These are phyloP conservation scores for Nepenthes gracilis DNA, from an alignment of 148 eudicot genomes.

Conservation along the genomic window DNA sequence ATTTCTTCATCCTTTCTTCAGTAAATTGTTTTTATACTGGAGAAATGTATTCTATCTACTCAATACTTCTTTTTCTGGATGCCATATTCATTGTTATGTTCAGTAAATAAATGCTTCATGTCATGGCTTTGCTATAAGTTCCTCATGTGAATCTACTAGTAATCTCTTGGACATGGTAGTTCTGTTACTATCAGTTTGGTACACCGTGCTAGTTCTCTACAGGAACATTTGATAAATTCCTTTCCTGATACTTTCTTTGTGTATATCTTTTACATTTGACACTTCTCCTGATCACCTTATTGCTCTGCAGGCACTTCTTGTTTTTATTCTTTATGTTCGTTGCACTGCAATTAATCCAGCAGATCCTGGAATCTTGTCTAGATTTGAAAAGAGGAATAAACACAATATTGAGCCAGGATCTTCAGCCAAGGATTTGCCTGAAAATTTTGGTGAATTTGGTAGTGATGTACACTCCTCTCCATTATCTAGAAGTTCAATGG, in stretches of 20 bases:
- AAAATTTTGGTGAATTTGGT: conserved; percentile 39
- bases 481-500: conserved; percentile 59
- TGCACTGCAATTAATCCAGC: conserved; percentile 91
- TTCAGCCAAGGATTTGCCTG: conserved; percentile 25
- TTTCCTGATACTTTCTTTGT: neutral
- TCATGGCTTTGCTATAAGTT: no score
- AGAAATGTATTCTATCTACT: no score
- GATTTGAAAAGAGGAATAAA: conserved; percentile 26
- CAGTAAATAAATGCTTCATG: no score
- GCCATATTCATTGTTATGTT: no score
- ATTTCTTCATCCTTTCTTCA: no score
- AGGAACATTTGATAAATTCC: no score
- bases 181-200: no score
- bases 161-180: no score
- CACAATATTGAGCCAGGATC: conserved; percentile 22
- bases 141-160: no score
- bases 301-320: conserved; percentile 56
- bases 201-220: no score
- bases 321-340: conserved; percentile 84
- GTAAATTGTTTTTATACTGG: no score
- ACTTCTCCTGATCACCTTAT: conserved; percentile 1
- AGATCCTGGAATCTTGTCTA: conserved; percentile 86
- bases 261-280: neutral
- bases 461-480: conserved; percentile 51
- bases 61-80: no score